Percentiles rank a stretch among this genome's conserved stretches.
Evolutionary conservation across 805 yeast genomes (phyloP).

Genomic region (Kuraishia borneana): DNA sequence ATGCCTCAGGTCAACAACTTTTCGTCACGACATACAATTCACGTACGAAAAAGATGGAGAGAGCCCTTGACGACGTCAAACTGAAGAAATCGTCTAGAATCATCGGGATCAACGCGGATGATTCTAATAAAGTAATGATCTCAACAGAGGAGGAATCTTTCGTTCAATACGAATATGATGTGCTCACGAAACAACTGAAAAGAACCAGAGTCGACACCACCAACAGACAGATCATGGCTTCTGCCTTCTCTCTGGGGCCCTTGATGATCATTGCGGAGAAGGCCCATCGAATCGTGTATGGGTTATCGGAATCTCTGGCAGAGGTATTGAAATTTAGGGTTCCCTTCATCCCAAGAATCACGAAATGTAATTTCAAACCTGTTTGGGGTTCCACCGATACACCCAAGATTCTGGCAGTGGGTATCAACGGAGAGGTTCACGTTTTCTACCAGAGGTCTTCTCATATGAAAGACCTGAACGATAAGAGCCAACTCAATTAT

Average conservation of each 20-base stretch:
- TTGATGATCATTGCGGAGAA: constrained; percentile 4
- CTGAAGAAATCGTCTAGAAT: neutral
- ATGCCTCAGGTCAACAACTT: constrained; percentile 9
- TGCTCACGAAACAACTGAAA: too few species aligned
- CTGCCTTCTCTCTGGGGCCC: neutral
- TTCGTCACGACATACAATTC: constrained; percentile 9
- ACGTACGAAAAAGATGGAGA: constrained; percentile 9
- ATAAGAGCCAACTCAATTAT: too few species aligned
- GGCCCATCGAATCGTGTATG: constrained; percentile 1
- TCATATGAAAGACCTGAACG: too few species aligned
- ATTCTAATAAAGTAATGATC: neutral
- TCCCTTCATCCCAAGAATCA: constrained; percentile 21
- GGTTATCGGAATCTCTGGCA: constrained; percentile 5
- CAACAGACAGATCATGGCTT: neutral
- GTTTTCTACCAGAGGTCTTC: constrained; percentile 13
- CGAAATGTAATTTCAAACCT: constrained; percentile 16
- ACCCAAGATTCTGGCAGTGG: constrained; percentile 18
- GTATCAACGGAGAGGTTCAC: constrained; percentile 25
- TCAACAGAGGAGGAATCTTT: neutral
- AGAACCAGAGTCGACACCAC: too few species aligned
- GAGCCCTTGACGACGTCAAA: neutral
- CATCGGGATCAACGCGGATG: neutral
- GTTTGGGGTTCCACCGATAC: constrained; percentile 14
- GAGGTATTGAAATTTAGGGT: constrained; percentile 6
- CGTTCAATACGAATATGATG: neutral